phyloP scores from a whole-genome alignment of 208 protist genomes.

The Leishmania martiniquensis region DNA sequence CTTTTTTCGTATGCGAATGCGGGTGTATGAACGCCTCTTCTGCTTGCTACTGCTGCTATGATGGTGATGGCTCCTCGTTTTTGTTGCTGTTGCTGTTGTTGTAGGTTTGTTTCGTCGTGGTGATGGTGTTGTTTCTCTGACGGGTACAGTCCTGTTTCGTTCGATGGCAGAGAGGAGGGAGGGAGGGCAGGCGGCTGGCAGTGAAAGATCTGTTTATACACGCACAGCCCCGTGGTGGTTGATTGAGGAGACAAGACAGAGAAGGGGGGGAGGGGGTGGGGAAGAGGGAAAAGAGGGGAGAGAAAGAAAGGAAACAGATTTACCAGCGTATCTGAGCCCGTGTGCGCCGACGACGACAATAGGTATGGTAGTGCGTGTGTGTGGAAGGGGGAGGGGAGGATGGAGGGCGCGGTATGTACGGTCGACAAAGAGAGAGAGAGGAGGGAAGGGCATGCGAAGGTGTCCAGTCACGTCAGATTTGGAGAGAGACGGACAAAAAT shows the following conservation, averaged over 20 bases:
- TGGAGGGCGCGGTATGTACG: neutral
- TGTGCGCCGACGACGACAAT: neutral
- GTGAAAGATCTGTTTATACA: neutral
- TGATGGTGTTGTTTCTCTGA: no score
- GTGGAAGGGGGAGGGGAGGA: neutral
- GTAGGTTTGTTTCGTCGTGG: neutral
- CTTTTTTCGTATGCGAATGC: neutral
- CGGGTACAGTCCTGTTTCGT: no score
- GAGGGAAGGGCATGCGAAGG: neutral
- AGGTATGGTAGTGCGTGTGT: neutral
- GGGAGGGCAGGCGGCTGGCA: neutral
- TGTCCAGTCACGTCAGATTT: neutral
- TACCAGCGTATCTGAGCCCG: neutral
- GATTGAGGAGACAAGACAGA: neutral
- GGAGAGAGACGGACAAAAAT: conserved; percentile 1
- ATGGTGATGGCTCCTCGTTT: neutral
- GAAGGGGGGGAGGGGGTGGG: neutral
- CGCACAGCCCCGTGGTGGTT: neutral
- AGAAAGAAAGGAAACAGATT: conserved; percentile 5
- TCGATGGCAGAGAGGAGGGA: neutral
- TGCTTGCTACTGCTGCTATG: neutral
- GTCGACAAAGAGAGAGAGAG: neutral
- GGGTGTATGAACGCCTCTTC: conserved; percentile 1
- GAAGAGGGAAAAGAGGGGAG: neutral
- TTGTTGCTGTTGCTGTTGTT: no score